A percentile compares a stretch with the other conserved stretches of the same genome.
Conservation (phyloP, 306 rosid species). For the Trifolium dubium region DNA sequence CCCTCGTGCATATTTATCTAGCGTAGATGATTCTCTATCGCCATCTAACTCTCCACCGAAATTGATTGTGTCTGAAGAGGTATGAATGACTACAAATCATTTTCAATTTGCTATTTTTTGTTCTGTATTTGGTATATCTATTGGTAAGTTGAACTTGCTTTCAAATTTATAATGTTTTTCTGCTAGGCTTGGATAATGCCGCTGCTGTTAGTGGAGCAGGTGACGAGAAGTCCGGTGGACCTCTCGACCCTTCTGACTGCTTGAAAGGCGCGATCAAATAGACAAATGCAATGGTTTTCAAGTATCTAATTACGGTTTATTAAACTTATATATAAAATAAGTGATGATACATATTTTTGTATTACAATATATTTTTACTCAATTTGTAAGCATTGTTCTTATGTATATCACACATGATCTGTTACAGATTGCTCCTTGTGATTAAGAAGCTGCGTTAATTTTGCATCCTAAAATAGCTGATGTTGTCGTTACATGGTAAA, state of each 20-base stretch:
- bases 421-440: too few relatives aligned
- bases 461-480: too few relatives aligned
- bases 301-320: too few relatives aligned
- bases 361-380: too few relatives aligned
- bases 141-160: conserved; percentile 23
- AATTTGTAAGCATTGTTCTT: too few relatives aligned
- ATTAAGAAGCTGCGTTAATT: too few relatives aligned
- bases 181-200: conserved; percentile 51
- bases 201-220: conserved; percentile 46
- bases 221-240: conserved; percentile 42
- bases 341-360: too few relatives aligned
- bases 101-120: conserved; percentile 10
- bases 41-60: conserved; percentile 37
- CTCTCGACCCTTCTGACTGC: conserved; percentile 65
- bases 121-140: conserved; percentile 14
- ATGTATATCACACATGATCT: too few relatives aligned
- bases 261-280: too few relatives aligned
- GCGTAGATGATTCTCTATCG: conserved; percentile 41
- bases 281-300: too few relatives aligned
- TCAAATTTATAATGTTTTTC: conserved; percentile 17
- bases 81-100: conserved; percentile 38
- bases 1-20: conserved; percentile 62
- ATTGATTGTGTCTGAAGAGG: conserved; percentile 70
- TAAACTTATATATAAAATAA: too few relatives aligned
- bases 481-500: too few relatives aligned